Percentiles rank a stretch among this genome's conserved stretches.
Evolutionary conservation across 805 yeast genomes (phyloP).

Genomic region (Yarrowia yakushimensis): DNA sequence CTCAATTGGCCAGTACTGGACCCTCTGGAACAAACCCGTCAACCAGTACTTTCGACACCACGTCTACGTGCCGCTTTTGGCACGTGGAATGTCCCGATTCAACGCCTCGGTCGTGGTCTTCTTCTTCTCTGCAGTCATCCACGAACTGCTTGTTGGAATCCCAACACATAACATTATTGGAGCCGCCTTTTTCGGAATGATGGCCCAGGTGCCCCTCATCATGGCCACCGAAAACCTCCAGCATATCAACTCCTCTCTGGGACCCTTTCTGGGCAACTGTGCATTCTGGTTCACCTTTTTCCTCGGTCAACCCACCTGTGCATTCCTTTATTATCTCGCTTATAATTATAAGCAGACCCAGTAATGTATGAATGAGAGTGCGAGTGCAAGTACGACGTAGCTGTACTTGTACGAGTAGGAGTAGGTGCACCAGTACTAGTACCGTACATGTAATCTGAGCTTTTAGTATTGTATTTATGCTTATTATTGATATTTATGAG

Average conservation of each 20-base stretch:
- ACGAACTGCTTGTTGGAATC: conserved; percentile 46
- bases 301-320: conserved; percentile 47
- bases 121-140: conserved; percentile 45
- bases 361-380: too few species aligned
- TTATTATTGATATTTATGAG: too few species aligned
- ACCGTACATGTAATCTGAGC: too few species aligned
- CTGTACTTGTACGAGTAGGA: too few species aligned
- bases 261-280: conserved; percentile 38
- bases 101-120: conserved; percentile 42
- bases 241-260: conserved; percentile 43
- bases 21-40: conserved; percentile 47
- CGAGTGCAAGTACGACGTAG: too few species aligned
- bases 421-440: too few species aligned
- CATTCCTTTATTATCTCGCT: conserved; percentile 44
- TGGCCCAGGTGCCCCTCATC: conserved; percentile 45
- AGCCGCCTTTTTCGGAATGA: conserved; percentile 45
- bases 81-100: conserved; percentile 36
- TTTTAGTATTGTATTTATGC: too few species aligned
- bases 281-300: conserved; percentile 47
- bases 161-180: conserved; percentile 48
- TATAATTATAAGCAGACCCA: conserved; percentile 40
- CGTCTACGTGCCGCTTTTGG: conserved; percentile 42
- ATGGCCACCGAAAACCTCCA: conserved; percentile 43
- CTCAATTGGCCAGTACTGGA: conserved; percentile 48
- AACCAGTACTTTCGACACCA: conserved; percentile 45